Evolutionary conservation across 352 stramenopile genomes (phyloP).

Genomic region (Globisporangium recalcitrans): DNA sequence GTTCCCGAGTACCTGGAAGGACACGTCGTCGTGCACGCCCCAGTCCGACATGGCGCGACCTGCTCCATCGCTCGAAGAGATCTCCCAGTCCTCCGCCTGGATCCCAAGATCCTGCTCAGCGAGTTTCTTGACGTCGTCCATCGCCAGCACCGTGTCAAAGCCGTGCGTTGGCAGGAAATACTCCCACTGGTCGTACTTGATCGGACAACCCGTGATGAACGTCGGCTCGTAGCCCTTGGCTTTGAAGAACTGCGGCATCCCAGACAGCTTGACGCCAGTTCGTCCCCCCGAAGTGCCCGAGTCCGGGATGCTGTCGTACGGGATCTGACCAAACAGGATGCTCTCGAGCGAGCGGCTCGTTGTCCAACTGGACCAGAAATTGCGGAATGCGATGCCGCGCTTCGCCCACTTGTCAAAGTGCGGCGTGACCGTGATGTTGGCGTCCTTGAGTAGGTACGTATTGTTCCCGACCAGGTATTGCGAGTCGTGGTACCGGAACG

Average conservation of each 20-base stretch:
- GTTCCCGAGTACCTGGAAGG: constrained; percentile 40
- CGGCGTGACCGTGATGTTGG: constrained; percentile 42
- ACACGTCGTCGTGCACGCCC: constrained; percentile 52
- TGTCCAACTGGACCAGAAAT: constrained; percentile 56
- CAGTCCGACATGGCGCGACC: constrained; percentile 22
- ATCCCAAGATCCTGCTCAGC: constrained; percentile 34
- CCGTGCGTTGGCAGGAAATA: constrained; percentile 41
- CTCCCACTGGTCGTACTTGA: constrained; percentile 47
- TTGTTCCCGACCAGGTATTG: constrained; percentile 41
- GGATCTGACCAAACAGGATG: constrained; percentile 45
- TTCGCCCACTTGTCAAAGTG: constrained; percentile 48
- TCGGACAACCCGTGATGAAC: constrained; percentile 40
- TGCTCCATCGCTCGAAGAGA: constrained; percentile 12
- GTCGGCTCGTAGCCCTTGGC: constrained; percentile 42
- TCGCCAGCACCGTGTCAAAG: constrained; percentile 39
- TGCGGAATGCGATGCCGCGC: constrained; percentile 40
- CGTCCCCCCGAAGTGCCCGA: constrained; percentile 32
- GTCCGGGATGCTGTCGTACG: constrained; percentile 33
- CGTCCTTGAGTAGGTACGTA: constrained; percentile 14
- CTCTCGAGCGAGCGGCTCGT: constrained; percentile 57
- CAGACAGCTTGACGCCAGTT: constrained; percentile 24
- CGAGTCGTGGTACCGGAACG: constrained; percentile 50
- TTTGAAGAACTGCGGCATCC: constrained; percentile 48
- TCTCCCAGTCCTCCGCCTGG: constrained; percentile 27
- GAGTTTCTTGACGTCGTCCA: constrained; percentile 34